These are phyloP conservation scores for Wickerhamomyces strasburgensis DNA, from an alignment of 805 yeast genomes.

Conservation along the genomic window DNA sequence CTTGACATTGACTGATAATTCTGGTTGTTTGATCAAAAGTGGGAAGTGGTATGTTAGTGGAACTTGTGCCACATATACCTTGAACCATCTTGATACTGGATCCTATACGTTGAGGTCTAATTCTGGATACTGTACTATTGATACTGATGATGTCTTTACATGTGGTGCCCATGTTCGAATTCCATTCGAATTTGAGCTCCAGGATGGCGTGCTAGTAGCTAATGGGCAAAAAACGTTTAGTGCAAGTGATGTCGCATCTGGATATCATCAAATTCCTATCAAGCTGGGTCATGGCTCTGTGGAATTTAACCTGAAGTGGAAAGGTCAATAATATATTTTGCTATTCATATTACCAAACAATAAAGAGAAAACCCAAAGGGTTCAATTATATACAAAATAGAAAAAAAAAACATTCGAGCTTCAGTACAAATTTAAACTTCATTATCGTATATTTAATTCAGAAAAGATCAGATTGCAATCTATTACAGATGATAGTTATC, in stretches of 20 bases:
- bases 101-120: conserved; percentile 55
- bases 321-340: background rate
- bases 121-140: conserved; percentile 67
- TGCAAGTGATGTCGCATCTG: conserved; percentile 18
- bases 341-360: no score
- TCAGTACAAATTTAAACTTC: no score
- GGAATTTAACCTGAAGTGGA: conserved; percentile 29
- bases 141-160: conserved; percentile 20
- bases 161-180: conserved; percentile 51
- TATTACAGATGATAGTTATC: no score
- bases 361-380: background rate
- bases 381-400: background rate
- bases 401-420: no score
- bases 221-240: conserved; percentile 14
- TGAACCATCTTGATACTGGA: conserved; percentile 40
- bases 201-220: conserved; percentile 10
- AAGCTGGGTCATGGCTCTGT: conserved; percentile 36
- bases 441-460: no score
- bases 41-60: conserved; percentile 83
- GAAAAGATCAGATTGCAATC: no score
- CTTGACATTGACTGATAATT: conserved; percentile 43
- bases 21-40: conserved; percentile 77
- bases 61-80: conserved; percentile 74
- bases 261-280: conserved; percentile 44
- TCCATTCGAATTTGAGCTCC: conserved; percentile 30